A percentile compares a stretch with the other conserved stretches of the same genome.
phyloP scores from a whole-genome alignment of 441 rosid genomes.

The Pelargonium cotyledonis region DNA sequence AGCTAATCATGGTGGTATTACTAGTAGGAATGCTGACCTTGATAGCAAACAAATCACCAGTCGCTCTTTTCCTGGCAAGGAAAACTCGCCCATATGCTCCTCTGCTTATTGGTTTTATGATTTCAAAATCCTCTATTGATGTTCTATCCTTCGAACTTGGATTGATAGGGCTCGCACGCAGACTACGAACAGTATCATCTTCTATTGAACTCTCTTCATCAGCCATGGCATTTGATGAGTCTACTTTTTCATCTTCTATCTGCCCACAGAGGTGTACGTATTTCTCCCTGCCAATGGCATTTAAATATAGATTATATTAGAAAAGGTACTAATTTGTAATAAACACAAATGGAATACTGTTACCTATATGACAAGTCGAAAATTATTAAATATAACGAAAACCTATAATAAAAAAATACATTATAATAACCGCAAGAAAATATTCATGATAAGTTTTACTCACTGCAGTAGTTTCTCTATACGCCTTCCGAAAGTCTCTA shows the following conservation, averaged over 20 bases:
- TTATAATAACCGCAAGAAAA: slow-evolving; percentile 9
- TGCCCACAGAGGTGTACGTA: slow-evolving; percentile 71
- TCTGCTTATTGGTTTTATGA: slow-evolving; percentile 93
- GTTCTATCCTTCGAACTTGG: slow-evolving; percentile 75
- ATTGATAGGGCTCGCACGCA: slow-evolving; percentile 84
- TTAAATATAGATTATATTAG: slow-evolving; percentile 14
- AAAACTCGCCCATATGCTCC: slow-evolving; percentile 97
- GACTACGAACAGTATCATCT: slow-evolving; percentile 72
- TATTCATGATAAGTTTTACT: slow-evolving; percentile 21
- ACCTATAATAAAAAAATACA: slow-evolving; percentile 5
- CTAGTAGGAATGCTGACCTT: slow-evolving; percentile 44
- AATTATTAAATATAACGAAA: slow-evolving; percentile 10
- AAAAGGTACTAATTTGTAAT: slow-evolving; percentile 6
- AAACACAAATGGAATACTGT: background rate
- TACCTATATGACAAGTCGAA: background rate
- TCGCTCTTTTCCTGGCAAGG: slow-evolving; percentile 85
- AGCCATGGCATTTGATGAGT: slow-evolving; percentile 45
- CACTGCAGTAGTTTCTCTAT: slow-evolving; percentile 92
- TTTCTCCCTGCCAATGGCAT: slow-evolving; percentile 56
- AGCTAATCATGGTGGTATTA: slow-evolving; percentile 12
- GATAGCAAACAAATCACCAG: slow-evolving; percentile 93
- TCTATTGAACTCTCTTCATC: slow-evolving; percentile 88
- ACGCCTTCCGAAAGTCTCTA: slow-evolving; percentile 97
- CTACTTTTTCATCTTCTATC: slow-evolving; percentile 79
- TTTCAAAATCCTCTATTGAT: slow-evolving; percentile 96